phyloP scores from a whole-genome alignment of 768 basidiomycete species.

The Tulasnella calospora region DNA sequence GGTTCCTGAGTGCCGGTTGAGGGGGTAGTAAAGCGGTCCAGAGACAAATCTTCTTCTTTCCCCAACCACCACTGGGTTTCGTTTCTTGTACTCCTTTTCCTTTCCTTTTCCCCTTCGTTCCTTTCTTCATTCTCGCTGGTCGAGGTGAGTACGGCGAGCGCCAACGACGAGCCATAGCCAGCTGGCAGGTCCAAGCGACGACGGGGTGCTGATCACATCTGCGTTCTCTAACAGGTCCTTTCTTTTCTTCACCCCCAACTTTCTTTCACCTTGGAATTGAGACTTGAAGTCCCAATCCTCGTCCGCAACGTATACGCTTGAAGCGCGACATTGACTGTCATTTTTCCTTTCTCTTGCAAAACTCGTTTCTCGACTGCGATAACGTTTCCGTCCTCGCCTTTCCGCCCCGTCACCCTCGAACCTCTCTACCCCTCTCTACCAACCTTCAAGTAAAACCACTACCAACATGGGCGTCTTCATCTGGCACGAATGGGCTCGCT shows the following conservation, averaged over 20 bases:
- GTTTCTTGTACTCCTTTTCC: slow-evolving; percentile 19
- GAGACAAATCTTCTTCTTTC: not conserved
- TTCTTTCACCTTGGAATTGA: slow-evolving; percentile 5
- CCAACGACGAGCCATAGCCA: too few species aligned
- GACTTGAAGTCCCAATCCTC: slow-evolving; percentile 10
- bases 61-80: not conserved
- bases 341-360: not conserved
- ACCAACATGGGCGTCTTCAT: slow-evolving; percentile 68
- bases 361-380: slow-evolving; percentile 6
- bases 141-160: not conserved
- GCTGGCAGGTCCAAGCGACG: too few species aligned
- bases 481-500: slow-evolving; percentile 74
- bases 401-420: slow-evolving; percentile 28
- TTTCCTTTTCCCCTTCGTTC: not conserved
- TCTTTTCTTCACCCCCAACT: not conserved
- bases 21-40: slow-evolving; percentile 6
- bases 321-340: slow-evolving; percentile 21
- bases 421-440: slow-evolving; percentile 13
- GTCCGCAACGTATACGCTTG: slow-evolving; percentile 7
- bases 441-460: slow-evolving; percentile 30
- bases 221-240: not conserved
- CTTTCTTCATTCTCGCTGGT: slow-evolving; percentile 16
- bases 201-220: not conserved
- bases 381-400: slow-evolving; percentile 21
- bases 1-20: not conserved